Conservation (phyloP, 495 filamentous ascomycete genomes). For the Aspergillus haitiensis region DNA sequence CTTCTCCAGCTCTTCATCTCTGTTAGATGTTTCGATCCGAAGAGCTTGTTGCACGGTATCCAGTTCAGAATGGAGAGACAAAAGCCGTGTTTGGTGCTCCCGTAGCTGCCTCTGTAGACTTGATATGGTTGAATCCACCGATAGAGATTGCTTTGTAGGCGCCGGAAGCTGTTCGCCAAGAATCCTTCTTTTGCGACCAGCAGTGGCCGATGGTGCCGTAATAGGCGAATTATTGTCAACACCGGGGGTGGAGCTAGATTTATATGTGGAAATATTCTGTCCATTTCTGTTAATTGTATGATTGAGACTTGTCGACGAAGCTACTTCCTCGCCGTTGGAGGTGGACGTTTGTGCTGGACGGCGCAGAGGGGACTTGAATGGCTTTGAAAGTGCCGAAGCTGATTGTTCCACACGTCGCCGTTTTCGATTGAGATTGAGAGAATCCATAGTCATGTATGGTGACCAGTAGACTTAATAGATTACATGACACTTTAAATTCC, state of each 20-base stretch:
- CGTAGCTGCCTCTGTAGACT: conserved; percentile 25
- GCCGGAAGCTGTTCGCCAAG: conserved; percentile 4
- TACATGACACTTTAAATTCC: not conserved
- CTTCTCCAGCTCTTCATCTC: conserved; percentile 48
- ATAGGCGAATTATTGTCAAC: conserved; percentile 7
- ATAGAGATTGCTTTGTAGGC: conserved; percentile 15
- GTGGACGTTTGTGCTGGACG: conserved; percentile 24
- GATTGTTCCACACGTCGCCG: conserved; percentile 56
- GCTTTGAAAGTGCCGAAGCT: conserved; percentile 55
- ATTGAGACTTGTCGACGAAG: not conserved
- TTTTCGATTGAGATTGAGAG: conserved; percentile 40
- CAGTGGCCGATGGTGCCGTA: not conserved
- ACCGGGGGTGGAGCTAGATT: not conserved
- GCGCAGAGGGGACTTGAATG: conserved; percentile 67
- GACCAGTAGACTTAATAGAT: not conserved
- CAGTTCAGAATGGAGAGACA: conserved; percentile 38
- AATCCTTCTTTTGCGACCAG: conserved; percentile 17
- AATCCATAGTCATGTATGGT: conserved; percentile 22
- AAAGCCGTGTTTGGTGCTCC: conserved; percentile 35
- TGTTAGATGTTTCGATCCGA: conserved; percentile 45
- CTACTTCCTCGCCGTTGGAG: conserved; percentile 13
- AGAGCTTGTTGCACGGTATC: conserved; percentile 53
- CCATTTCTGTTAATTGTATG: no score
- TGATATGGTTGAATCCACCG: conserved; percentile 23
- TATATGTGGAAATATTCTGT: not conserved